Conservation (phyloP, 2,329 filamentous ascomycete genomes). For the Chalaropsis ovoidea region DNA sequence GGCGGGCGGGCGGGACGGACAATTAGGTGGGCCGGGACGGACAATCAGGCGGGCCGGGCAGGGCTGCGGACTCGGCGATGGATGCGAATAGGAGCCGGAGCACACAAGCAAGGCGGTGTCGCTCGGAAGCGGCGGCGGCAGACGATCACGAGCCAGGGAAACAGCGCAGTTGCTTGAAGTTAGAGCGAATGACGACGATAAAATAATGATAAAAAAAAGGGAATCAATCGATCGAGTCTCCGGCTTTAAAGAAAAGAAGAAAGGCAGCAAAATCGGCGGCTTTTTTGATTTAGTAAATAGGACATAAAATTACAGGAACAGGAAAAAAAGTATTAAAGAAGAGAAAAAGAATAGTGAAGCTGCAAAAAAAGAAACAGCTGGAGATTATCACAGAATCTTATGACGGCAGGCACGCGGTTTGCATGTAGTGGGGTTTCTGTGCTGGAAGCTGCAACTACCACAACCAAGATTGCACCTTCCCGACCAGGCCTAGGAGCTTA, state of each 20-base stretch:
- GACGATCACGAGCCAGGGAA: neutral
- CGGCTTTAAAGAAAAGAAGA: neutral
- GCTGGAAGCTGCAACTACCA: neutral
- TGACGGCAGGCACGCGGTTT: constrained; percentile 12
- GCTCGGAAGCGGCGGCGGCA: neutral
- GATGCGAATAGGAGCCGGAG: neutral
- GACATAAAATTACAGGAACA: neutral
- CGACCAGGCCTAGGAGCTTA: too few relatives aligned
- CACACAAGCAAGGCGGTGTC: neutral
- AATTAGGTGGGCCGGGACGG: too few relatives aligned
- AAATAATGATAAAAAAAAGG: neutral
- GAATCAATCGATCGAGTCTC: neutral
- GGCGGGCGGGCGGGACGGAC: neutral
- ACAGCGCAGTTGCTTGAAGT: neutral
- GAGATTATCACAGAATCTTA: constrained; percentile 6
- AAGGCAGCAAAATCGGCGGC: neutral
- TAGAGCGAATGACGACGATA: neutral
- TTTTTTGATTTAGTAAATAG: neutral
- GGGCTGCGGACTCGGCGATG: neutral
- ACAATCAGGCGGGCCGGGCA: too few relatives aligned
- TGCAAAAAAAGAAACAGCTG: neutral
- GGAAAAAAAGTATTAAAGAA: neutral
- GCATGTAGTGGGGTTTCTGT: constrained; percentile 2
- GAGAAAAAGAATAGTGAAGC: neutral
- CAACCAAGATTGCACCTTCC: too few relatives aligned